These are phyloP conservation scores for Curvularia verruculosa DNA, from an alignment of 2,329 filamentous ascomycete genomes.

Conservation along the genomic window DNA sequence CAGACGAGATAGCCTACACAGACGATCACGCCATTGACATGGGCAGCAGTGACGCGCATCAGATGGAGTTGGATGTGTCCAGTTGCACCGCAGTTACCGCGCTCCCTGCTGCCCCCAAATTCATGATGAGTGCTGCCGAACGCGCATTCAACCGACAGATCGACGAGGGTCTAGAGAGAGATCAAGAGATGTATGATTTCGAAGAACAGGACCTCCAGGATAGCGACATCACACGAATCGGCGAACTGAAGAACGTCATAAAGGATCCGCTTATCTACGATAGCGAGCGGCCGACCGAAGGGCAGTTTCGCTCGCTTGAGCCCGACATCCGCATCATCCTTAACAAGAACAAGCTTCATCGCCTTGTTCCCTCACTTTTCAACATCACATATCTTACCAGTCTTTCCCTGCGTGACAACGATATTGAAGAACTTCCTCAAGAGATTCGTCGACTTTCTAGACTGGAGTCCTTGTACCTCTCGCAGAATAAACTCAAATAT, in stretches of 20 bases:
- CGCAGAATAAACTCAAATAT: slow-evolving; percentile 29
- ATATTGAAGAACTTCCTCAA: slow-evolving; percentile 37
- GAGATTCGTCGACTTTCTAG: slow-evolving; percentile 30
- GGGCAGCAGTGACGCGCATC: not conserved
- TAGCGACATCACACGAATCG: slow-evolving; percentile 32
- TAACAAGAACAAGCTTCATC: slow-evolving; percentile 26
- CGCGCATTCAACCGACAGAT: slow-evolving; percentile 21
- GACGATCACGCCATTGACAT: slow-evolving; percentile 9
- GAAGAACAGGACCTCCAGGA: slow-evolving; percentile 22
- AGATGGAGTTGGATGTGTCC: not conserved
- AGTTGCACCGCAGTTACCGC: not conserved
- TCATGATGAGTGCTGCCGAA: slow-evolving; percentile 15
- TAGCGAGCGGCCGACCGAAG: slow-evolving; percentile 32
- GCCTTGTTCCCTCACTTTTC: slow-evolving; percentile 35
- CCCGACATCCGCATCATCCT: slow-evolving; percentile 36
- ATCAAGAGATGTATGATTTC: slow-evolving; percentile 28
- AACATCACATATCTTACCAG: slow-evolving; percentile 32
- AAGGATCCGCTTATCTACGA: slow-evolving; percentile 30
- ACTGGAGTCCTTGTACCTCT: slow-evolving; percentile 31
- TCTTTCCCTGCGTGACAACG: slow-evolving; percentile 33
- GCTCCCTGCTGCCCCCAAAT: not conserved
- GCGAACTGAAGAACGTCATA: slow-evolving; percentile 36
- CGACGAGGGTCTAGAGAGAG: slow-evolving; percentile 20
- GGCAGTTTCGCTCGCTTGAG: slow-evolving; percentile 40
- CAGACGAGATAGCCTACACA: slow-evolving; percentile 9